Evolutionary conservation across 169 alveolate species (phyloP).

Genomic region (Cryptosporidium canis): DNA sequence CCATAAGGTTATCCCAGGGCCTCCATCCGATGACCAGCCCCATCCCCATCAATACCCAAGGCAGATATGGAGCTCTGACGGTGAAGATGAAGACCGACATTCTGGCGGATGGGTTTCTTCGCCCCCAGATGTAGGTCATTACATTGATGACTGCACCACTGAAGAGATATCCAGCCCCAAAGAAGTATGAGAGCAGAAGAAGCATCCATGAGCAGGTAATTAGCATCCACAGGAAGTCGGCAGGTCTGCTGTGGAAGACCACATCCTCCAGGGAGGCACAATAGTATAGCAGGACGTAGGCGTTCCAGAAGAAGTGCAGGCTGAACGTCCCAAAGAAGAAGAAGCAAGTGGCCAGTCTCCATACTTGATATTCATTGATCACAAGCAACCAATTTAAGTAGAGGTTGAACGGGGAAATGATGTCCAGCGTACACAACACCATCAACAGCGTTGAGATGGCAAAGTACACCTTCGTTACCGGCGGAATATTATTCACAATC

Average conservation of each 20-base stretch:
- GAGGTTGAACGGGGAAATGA: constrained; percentile 84
- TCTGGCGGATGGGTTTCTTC: constrained; percentile 88
- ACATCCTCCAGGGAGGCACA: constrained; percentile 78
- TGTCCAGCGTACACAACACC: constrained; percentile 85
- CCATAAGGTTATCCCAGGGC: constrained; percentile 87
- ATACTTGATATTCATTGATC: constrained; percentile 81
- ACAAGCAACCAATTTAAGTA: constrained; percentile 86
- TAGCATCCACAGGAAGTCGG: constrained; percentile 88
- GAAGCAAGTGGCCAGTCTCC: constrained; percentile 91
- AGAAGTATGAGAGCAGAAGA: constrained; percentile 76
- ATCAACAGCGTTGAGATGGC: constrained; percentile 82
- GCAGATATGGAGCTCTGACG: constrained; percentile 90
- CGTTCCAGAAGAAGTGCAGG: constrained; percentile 90
- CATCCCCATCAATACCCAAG: constrained; percentile 86
- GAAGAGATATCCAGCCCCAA: constrained; percentile 85
- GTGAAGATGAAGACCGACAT: constrained; percentile 86
- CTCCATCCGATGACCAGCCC: constrained; percentile 86
- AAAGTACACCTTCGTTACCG: constrained; percentile 83
- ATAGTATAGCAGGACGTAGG: constrained; percentile 85
- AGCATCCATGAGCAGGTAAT: constrained; percentile 78
- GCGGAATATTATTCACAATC: constrained; percentile 76
- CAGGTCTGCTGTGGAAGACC: constrained; percentile 81
- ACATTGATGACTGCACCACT: constrained; percentile 91
- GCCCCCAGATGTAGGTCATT: constrained; percentile 92
- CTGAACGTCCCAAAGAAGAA: constrained; percentile 91